Evolutionary conservation across 176 grass and related monocot species (phyloP).

Genomic region (Bromus sterilis): DNA sequence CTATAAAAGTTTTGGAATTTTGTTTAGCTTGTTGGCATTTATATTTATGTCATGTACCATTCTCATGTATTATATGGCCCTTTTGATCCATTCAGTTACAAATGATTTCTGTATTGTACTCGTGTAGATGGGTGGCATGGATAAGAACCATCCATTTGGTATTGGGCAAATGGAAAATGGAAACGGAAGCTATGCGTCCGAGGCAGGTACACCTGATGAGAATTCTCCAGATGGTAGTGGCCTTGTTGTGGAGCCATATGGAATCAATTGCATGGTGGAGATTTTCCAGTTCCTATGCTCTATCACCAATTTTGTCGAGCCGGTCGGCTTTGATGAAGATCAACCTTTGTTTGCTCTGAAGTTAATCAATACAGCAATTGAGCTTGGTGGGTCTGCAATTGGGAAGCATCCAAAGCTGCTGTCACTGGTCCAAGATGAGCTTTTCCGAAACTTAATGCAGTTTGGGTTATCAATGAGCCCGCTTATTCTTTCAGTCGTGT

Average conservation of each 20-base stretch:
- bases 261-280: slow-evolving; percentile 94
- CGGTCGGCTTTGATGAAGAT: slow-evolving; percentile 77
- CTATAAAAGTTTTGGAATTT: neutral
- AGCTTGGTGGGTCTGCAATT: slow-evolving; percentile 78
- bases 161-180: slow-evolving; percentile 77
- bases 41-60: neutral
- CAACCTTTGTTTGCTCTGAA: slow-evolving; percentile 85
- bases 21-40: neutral
- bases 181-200: slow-evolving; percentile 40
- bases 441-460: slow-evolving; percentile 96
- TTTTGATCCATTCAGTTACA: slow-evolving; percentile 7
- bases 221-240: slow-evolving; percentile 33
- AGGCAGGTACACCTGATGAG: slow-evolving; percentile 33
- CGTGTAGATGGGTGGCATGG: slow-evolving; percentile 54
- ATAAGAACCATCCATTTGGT: slow-evolving; percentile 69
- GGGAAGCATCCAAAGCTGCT: slow-evolving; percentile 66
- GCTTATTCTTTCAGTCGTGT: slow-evolving; percentile 89
- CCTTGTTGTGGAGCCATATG: slow-evolving; percentile 63
- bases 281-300: slow-evolving; percentile 96
- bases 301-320: slow-evolving; percentile 73
- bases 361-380: slow-evolving; percentile 86
- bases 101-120: slow-evolving; percentile 18
- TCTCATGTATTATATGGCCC: neutral
- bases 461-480: slow-evolving; percentile 81
- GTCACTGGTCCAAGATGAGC: slow-evolving; percentile 78